Conservation (phyloP, 2,329 filamentous ascomycete genomes). For the Fonsecaea multimorphosa region DNA sequence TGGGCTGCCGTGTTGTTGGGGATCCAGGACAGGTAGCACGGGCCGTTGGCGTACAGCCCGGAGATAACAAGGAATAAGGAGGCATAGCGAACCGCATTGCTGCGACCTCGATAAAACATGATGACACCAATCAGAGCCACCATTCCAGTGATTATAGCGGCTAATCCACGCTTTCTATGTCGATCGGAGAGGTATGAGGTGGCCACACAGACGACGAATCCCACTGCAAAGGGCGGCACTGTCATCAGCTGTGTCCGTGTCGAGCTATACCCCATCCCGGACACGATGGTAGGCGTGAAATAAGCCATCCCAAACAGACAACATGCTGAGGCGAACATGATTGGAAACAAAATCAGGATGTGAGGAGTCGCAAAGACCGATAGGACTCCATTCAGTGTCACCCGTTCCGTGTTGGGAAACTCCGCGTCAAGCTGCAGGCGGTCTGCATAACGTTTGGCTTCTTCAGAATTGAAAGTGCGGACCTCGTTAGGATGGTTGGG, state of each 20-base stretch:
- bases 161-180: not conserved
- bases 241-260: conserved; percentile 1
- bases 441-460: not conserved
- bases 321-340: not conserved
- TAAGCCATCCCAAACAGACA: not conserved
- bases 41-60: no score
- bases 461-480: not conserved
- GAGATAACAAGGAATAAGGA: no score
- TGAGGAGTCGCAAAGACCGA: not conserved
- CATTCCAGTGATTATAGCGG: not conserved
- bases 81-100: not conserved
- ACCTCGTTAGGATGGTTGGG: not conserved
- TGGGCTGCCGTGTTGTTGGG: conserved; percentile 41
- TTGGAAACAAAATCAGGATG: not conserved
- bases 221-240: conserved; percentile 5
- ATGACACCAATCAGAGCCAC: not conserved
- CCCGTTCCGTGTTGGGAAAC: not conserved
- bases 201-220: not conserved
- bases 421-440: not conserved
- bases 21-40: conserved; percentile 36
- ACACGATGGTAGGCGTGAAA: conserved; percentile 2
- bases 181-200: conserved; percentile 1
- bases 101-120: not conserved
- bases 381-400: not conserved
- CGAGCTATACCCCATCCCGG: not conserved